Conservation (phyloP, 2,329 filamentous ascomycete species). For the Tolypocladium album region DNA sequence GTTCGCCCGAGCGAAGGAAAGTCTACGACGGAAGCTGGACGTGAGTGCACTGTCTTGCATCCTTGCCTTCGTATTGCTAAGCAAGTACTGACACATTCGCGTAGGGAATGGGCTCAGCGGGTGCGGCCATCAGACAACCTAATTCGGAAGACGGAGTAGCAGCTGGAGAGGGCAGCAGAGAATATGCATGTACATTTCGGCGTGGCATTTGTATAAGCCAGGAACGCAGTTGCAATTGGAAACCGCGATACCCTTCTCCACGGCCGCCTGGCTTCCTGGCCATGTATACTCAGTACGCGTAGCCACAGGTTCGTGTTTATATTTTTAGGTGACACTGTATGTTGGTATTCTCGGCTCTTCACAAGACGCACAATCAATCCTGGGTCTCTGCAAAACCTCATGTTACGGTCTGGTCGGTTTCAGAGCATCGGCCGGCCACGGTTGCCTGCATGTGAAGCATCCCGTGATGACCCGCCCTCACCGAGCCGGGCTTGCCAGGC, state of each 20-base stretch:
- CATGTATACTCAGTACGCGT: background rate
- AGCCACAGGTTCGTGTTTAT: background rate
- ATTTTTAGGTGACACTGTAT: background rate
- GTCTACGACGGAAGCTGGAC: constrained; percentile 98
- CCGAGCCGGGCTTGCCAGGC: background rate
- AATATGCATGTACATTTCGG: background rate
- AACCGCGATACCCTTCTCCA: background rate
- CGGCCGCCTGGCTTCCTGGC: background rate
- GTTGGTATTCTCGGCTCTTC: background rate
- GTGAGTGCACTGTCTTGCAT: constrained; percentile 40
- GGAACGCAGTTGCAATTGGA: background rate
- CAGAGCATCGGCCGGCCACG: background rate
- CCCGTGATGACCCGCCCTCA: background rate
- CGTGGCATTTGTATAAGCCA: background rate
- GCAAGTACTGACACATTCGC: constrained; percentile 13
- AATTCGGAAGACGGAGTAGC: constrained; percentile 41
- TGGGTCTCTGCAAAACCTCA: background rate
- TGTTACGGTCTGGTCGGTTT: background rate
- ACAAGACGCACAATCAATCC: background rate
- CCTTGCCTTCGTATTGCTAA: background rate
- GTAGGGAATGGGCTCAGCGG: constrained; percentile 58
- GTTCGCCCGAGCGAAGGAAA: constrained; percentile 52
- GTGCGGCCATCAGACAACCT: constrained; percentile 51
- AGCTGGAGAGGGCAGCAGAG: background rate
- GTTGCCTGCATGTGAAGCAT: background rate